Evolutionary conservation across 2,329 filamentous ascomycete species (phyloP).

Genomic region (Penicillium sp.): DNA sequence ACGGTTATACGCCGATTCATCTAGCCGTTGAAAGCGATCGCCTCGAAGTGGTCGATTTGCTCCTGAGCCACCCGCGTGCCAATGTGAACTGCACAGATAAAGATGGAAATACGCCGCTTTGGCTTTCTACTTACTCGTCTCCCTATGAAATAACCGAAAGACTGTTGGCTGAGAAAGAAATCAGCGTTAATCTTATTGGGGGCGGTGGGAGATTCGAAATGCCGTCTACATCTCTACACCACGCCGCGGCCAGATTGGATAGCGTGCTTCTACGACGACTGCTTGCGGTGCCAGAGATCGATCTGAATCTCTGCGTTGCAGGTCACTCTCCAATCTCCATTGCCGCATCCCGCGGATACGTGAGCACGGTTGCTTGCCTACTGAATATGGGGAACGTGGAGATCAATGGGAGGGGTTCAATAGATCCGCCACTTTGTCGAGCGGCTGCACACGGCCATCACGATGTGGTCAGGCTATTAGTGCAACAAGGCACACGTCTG

Average conservation of each 20-base stretch:
- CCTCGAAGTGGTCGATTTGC: background rate
- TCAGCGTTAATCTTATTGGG: constrained; percentile 5
- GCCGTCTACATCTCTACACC: constrained; percentile 4
- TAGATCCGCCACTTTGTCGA: background rate
- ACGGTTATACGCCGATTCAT: background rate
- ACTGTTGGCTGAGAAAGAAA: background rate
- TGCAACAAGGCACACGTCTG: background rate
- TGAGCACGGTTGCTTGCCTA: background rate
- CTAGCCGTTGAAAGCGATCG: background rate
- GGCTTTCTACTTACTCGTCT: constrained; percentile 1
- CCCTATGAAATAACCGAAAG: background rate
- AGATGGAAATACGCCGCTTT: constrained; percentile 12
- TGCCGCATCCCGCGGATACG: background rate
- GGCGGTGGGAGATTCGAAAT: background rate
- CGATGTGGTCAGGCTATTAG: background rate
- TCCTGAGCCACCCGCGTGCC: background rate
- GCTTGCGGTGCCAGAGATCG: background rate
- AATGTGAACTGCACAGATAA: background rate
- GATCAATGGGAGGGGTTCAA: background rate
- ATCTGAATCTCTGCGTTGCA: background rate
- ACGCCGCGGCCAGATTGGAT: constrained; percentile 2
- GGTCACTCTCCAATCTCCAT: background rate
- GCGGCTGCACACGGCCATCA: background rate
- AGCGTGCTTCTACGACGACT: background rate
- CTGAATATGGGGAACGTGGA: background rate